Percentiles rank a stretch among this genome's conserved stretches.
Evolutionary conservation across 1,284 basidiomycete genomes (phyloP).

Genomic region (Rhodotorula glutinis): DNA sequence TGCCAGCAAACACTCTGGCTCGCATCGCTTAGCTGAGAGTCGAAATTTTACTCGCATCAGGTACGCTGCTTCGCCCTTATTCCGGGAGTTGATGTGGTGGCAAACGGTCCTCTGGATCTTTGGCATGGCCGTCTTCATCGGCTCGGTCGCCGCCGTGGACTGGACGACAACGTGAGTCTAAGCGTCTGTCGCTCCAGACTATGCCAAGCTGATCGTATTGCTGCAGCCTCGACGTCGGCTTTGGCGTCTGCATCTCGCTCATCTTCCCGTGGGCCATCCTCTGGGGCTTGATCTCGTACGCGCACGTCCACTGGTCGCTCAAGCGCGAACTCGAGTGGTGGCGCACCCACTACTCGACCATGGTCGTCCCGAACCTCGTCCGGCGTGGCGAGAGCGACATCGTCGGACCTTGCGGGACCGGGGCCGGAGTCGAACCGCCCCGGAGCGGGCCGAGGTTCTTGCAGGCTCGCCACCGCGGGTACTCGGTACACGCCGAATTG

Average conservation of each 20-base stretch:
- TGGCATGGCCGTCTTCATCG: conserved; percentile 27
- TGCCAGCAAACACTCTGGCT: too few relatives aligned
- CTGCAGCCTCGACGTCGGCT: conserved; percentile 21
- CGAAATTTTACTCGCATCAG: conserved; percentile 8
- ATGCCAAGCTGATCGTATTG: too few relatives aligned
- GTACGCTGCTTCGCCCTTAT: conserved; percentile 39
- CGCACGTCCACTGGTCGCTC: conserved; percentile 10
- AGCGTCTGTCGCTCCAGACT: too few relatives aligned
- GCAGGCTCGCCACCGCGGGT: background rate
- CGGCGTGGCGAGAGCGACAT: background rate
- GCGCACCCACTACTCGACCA: conserved; percentile 4
- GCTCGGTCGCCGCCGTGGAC: conserved; percentile 27
- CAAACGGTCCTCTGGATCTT: conserved; percentile 35
- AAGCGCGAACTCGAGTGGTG: conserved; percentile 16
- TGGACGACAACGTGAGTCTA: conserved; percentile 25
- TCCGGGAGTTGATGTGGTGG: conserved; percentile 32
- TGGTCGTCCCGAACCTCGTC: background rate
- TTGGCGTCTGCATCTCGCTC: conserved; percentile 19
- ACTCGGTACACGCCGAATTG: background rate
- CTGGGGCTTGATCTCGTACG: conserved; percentile 14
- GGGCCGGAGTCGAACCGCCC: background rate
- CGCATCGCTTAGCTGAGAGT: too few relatives aligned
- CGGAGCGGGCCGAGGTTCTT: background rate
- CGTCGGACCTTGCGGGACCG: background rate
- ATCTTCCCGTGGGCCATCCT: conserved; percentile 36